These are phyloP conservation scores for Xylaria sp. DNA, from an alignment of 495 filamentous ascomycete genomes.

Conservation along the genomic window DNA sequence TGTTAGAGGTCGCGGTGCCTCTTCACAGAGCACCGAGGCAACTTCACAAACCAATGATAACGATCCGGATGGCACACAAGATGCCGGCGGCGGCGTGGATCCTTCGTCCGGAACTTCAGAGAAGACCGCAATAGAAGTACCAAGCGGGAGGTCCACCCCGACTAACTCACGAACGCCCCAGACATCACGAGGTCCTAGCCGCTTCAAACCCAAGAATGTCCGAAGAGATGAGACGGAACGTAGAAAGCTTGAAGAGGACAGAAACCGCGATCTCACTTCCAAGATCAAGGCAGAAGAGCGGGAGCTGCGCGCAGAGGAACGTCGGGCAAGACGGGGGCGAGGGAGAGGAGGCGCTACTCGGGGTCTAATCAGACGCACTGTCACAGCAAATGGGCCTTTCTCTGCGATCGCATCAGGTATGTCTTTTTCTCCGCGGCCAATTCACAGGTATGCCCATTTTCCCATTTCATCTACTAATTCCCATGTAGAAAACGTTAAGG, in stretches of 20 bases:
- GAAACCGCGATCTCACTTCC: slow-evolving; percentile 35
- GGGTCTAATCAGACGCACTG: slow-evolving; percentile 44
- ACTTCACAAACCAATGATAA: slow-evolving; percentile 24
- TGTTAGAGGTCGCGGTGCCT: slow-evolving; percentile 29
- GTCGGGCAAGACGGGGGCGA: slow-evolving; percentile 45
- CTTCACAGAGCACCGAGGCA: slow-evolving; percentile 24
- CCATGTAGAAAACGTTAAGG: slow-evolving; percentile 37
- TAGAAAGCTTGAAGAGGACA: slow-evolving; percentile 48
- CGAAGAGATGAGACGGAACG: slow-evolving; percentile 51
- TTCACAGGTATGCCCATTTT: not conserved
- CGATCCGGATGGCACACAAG: slow-evolving; percentile 19
- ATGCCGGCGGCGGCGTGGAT: slow-evolving; percentile 12
- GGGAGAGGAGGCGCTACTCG: slow-evolving; percentile 43
- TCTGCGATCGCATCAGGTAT: slow-evolving; percentile 45
- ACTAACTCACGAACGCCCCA: slow-evolving; percentile 29
- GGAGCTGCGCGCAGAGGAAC: slow-evolving; percentile 44
- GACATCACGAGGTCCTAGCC: slow-evolving; percentile 31
- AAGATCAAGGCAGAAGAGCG: slow-evolving; percentile 42
- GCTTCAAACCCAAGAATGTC: slow-evolving; percentile 53
- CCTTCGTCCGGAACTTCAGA: slow-evolving; percentile 23
- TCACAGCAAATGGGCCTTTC: slow-evolving; percentile 49
- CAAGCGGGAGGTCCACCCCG: slow-evolving; percentile 14
- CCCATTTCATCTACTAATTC: slow-evolving; percentile 26
- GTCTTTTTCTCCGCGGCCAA: slow-evolving; percentile 12
- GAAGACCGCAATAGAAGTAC: not conserved